These are phyloP conservation scores for Nidula niveotomentosa DNA, from an alignment of 1,284 basidiomycete genomes.

Conservation along the genomic window DNA sequence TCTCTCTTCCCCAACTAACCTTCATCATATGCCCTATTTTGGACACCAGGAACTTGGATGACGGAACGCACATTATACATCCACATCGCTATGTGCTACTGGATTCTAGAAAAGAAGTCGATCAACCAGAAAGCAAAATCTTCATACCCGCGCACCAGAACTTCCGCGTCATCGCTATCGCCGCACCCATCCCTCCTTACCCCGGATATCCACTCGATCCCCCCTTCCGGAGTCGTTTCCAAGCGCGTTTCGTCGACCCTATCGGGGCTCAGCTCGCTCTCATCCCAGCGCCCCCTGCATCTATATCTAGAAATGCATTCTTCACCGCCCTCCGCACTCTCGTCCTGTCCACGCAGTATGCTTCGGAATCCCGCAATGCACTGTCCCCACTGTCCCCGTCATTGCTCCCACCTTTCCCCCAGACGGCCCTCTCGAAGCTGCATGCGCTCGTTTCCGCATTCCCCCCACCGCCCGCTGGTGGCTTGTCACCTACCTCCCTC, in stretches of 20 bases:
- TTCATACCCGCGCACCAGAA: slow-evolving; percentile 64
- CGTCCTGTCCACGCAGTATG: slow-evolving; percentile 62
- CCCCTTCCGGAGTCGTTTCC: slow-evolving; percentile 68
- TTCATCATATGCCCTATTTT: too few relatives aligned
- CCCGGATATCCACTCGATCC: slow-evolving; percentile 67
- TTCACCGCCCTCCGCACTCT: too few relatives aligned
- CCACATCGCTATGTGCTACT: slow-evolving; percentile 55
- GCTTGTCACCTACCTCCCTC: slow-evolving; percentile 48
- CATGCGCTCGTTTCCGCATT: slow-evolving; percentile 42
- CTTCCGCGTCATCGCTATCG: slow-evolving; percentile 65
- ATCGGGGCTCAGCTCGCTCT: slow-evolving; percentile 54
- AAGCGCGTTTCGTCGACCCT: slow-evolving; percentile 66
- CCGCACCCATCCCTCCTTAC: slow-evolving; percentile 65
- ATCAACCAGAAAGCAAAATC: slow-evolving; percentile 34
- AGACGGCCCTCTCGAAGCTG: slow-evolving; percentile 58
- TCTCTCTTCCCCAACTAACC: not conserved
- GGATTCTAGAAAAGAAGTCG: too few relatives aligned
- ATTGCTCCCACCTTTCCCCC: slow-evolving; percentile 58
- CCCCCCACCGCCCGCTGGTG: slow-evolving; percentile 39
- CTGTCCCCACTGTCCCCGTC: slow-evolving; percentile 51
- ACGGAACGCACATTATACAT: slow-evolving; percentile 73
- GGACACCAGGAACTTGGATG: slow-evolving; percentile 55
- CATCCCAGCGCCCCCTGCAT: too few relatives aligned
- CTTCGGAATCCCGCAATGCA: slow-evolving; percentile 51
- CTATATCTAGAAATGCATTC: too few relatives aligned